A percentile compares a stretch with the other conserved stretches of the same genome.
Evolutionary conservation across 352 stramenopile genomes (phyloP).

Genomic region (Globisporangium irregulare): DNA sequence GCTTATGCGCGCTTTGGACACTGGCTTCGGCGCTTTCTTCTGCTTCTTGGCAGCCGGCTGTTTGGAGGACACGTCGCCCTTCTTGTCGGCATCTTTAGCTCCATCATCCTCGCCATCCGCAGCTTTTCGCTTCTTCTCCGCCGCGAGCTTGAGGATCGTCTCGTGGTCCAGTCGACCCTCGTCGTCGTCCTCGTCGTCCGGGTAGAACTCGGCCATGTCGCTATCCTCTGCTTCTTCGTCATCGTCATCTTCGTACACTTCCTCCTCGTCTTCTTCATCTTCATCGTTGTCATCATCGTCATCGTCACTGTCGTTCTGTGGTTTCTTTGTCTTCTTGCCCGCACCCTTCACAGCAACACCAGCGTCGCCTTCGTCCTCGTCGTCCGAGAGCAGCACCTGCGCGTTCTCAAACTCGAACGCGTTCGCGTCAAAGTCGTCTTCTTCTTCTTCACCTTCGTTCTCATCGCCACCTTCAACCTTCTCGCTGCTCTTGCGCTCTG

Average conservation of each 20-base stretch:
- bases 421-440: constrained; percentile 70
- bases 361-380: constrained; percentile 63
- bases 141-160: constrained; percentile 15
- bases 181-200: constrained; percentile 44
- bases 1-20: constrained; percentile 16
- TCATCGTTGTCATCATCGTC: constrained; percentile 21
- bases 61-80: neutral
- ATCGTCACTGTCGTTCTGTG: constrained; percentile 10
- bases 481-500: constrained; percentile 21
- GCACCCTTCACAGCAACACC: constrained; percentile 11
- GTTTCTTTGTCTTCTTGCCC: constrained; percentile 17
- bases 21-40: constrained; percentile 16
- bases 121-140: constrained; percentile 18
- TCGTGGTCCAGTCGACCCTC: constrained; percentile 24
- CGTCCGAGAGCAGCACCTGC: constrained; percentile 68
- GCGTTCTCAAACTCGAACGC: constrained; percentile 82
- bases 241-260: constrained; percentile 18
- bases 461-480: constrained; percentile 31
- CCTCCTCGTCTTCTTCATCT: constrained; percentile 18
- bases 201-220: constrained; percentile 67
- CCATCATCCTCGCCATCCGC: neutral
- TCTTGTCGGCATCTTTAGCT: neutral
- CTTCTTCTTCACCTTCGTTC: constrained; percentile 33
- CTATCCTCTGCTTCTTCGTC: constrained; percentile 29
- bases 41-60: constrained; percentile 10